Conservation (phyloP, 1,284 basidiomycete species). For the Leccinum holopus region DNA sequence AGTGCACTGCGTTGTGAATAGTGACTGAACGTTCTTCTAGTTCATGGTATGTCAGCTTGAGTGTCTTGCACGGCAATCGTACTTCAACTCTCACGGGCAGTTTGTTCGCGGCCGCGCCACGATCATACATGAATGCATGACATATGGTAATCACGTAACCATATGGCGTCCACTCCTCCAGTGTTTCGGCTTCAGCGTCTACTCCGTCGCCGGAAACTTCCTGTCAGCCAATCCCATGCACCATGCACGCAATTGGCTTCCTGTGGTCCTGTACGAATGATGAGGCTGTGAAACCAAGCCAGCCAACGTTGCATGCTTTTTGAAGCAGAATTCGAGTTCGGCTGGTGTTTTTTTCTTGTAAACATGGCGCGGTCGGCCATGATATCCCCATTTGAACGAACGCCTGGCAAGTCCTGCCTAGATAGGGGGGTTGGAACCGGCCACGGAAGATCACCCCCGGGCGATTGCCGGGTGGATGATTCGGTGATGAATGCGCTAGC, state of each 20-base stretch:
- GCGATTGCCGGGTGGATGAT: too few species aligned
- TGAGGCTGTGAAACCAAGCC: background rate
- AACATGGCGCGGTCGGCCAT: background rate
- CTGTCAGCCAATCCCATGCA: too few species aligned
- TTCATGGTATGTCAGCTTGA: background rate
- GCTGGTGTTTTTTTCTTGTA: background rate
- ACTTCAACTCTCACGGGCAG: background rate
- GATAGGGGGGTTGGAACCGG: background rate
- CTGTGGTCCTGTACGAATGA: constrained; percentile 2
- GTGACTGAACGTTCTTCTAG: background rate
- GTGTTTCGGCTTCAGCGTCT: too few species aligned
- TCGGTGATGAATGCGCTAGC: too few species aligned
- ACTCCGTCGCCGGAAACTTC: background rate
- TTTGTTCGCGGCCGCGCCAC: background rate
- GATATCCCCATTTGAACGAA: background rate
- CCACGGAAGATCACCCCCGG: background rate
- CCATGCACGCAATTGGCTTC: background rate
- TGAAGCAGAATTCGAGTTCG: background rate
- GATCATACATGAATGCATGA: background rate
- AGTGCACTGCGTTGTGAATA: background rate
- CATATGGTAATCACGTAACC: background rate
- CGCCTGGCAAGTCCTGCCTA: background rate
- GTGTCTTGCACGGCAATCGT: background rate
- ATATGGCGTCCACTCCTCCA: background rate
- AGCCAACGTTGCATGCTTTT: background rate